Base-by-base conservation (phyloP, 2,329 filamentous ascomycete genomes). In the Epichloe glyceriae region DNA sequence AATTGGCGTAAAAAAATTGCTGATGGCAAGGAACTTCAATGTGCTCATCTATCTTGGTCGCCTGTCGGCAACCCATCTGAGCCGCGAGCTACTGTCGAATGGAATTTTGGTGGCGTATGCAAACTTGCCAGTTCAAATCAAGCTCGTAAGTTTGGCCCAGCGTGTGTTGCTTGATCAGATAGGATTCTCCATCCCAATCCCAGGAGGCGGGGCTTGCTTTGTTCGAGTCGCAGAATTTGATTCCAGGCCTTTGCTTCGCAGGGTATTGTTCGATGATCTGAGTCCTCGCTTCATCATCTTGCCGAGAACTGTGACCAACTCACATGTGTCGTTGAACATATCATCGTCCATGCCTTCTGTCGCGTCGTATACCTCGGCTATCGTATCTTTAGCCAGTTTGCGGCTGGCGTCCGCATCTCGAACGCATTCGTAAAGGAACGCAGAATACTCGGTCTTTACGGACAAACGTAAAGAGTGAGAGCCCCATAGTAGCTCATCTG, bases 261-360 rank as follows among this genome's bases (percentile, higher is more conserved):
- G 34, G 4, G 65, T 65, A 26, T 65, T 66, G 52, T 58, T 67
- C 2, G 69, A 65, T 3, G 68, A 65, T 5, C 67, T 70, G 3
- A 81, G 64, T 2, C 85, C 85, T 47, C 88, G 79, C 68, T 86
- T 90, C 77, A 90, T 88, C 83, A 96, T 93, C 61, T 84, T 87
- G 6, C 88, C 88, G 1, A 97, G 67, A 0, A 93, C 83, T 1
- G 86, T 85, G 8, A 97, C 90, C 12, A 96, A 75, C 60, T 91
- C 86, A 52, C 88, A 89, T 0, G 90, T 88, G 65, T 97, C 93
- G 56, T 86, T 81, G 63, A 96, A 98, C 73, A 93, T 94, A 57
- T 94, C 88, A 61, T 97, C 90, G 53, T 94, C 88, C 81, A 97
- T 91, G 19, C 87, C 88, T 66, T 96, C 90, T 49, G 85, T 82